Percentiles rank a stretch among this genome's conserved stretches.
These are phyloP conservation scores for Chrysanthemum seticuspe DNA, from an alignment of 129 eudicot genomes.

Conservation along the genomic window DNA sequence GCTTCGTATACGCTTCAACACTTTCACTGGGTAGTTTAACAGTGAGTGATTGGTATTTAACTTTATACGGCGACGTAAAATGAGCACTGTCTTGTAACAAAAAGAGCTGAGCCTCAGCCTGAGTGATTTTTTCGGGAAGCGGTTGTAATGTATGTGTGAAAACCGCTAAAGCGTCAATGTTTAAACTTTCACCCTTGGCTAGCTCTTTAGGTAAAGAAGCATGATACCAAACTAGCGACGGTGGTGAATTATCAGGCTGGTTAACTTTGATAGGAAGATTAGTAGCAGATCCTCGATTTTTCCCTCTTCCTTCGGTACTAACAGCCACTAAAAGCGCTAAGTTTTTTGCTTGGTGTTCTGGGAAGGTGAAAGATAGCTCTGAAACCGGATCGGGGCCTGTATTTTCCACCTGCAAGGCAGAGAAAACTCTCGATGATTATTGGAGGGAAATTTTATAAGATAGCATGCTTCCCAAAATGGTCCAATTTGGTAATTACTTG, in stretches of 20 bases:
- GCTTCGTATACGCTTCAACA: slow-evolving; percentile 78
- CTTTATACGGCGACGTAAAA: slow-evolving; percentile 71
- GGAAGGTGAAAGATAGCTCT: slow-evolving; percentile 64
- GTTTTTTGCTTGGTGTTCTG: slow-evolving; percentile 66
- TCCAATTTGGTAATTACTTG: too few species aligned
- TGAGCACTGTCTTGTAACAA: slow-evolving; percentile 80
- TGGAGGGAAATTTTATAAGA: too few species aligned
- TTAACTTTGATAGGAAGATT: slow-evolving; percentile 45
- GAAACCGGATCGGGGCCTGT: slow-evolving; percentile 64
- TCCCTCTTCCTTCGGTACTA: slow-evolving; percentile 65
- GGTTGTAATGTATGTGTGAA: slow-evolving; percentile 69
- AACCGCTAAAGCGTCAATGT: slow-evolving; percentile 57
- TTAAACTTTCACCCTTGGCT: slow-evolving; percentile 64
- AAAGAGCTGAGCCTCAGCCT: slow-evolving; percentile 72
- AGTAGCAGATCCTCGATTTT: slow-evolving; percentile 42
- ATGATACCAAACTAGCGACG: slow-evolving; percentile 58
- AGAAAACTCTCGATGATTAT: too few species aligned
- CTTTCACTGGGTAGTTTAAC: slow-evolving; percentile 69
- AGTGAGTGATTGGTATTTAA: slow-evolving; percentile 65
- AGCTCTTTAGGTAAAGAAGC: slow-evolving; percentile 62
- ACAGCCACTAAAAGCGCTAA: slow-evolving; percentile 51
- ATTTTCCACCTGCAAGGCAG: slow-evolving; percentile 61
- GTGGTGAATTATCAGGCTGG: slow-evolving; percentile 67
- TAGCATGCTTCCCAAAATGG: too few species aligned
- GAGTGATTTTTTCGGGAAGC: slow-evolving; percentile 88